phyloP scores from a whole-genome alignment of 106 monocot species.

The Acorus calamus region DNA sequence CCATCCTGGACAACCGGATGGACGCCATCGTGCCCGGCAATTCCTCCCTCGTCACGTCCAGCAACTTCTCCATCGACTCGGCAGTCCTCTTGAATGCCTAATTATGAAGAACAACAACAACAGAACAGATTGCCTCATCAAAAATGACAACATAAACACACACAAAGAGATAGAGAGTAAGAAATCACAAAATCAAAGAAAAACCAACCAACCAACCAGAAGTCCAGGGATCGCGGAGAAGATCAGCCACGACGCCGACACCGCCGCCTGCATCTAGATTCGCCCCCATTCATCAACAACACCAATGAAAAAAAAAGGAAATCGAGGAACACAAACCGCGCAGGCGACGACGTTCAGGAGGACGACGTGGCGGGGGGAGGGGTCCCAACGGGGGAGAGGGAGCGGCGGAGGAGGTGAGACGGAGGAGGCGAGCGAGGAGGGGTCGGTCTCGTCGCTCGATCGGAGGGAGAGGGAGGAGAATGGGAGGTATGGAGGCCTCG shows the following conservation, averaged over 20 bases:
- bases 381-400: slow-evolving; percentile 20
- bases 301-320: not conserved
- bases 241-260: slow-evolving; percentile 62
- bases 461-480: too few relatives aligned
- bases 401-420: slow-evolving; percentile 26
- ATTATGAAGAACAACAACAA: slow-evolving; percentile 3
- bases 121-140: not conserved
- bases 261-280: slow-evolving; percentile 33
- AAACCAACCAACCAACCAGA: slow-evolving; percentile 30
- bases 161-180: not conserved
- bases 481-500: too few relatives aligned
- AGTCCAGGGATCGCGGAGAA: slow-evolving; percentile 70
- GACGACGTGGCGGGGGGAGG: slow-evolving; percentile 31
- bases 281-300: not conserved
- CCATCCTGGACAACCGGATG: slow-evolving; percentile 69
- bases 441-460: too few relatives aligned
- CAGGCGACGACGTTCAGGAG: slow-evolving; percentile 49
- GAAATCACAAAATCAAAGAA: not conserved
- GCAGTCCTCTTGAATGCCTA: slow-evolving; percentile 65
- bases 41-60: slow-evolving; percentile 66
- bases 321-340: slow-evolving; percentile 16
- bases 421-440: slow-evolving; percentile 19
- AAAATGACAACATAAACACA: not conserved
- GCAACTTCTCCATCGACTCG: slow-evolving; percentile 50
- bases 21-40: slow-evolving; percentile 80